phyloP scores from a whole-genome alignment of 2,329 filamentous ascomycete genomes.

The Kalaharituber pfeilii region DNA sequence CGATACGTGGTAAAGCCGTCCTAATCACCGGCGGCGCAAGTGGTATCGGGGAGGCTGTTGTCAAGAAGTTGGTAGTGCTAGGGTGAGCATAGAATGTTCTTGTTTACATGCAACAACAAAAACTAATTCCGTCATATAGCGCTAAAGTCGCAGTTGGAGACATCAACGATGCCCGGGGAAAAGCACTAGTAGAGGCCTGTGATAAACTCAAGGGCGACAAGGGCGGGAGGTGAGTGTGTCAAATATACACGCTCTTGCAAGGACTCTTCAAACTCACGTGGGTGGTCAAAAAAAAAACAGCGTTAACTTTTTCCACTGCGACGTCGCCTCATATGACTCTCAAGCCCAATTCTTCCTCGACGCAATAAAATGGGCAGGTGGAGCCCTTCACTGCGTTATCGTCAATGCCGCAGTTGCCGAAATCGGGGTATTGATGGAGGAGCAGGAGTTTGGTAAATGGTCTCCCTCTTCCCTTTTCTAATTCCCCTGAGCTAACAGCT shows the following conservation, averaged over 20 bases:
- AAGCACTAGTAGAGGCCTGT: not conserved
- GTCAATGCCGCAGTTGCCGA: slow-evolving; percentile 26
- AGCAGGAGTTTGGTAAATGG: not conserved
- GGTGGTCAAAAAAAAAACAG: slow-evolving; percentile 6
- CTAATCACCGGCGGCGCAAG: slow-evolving; percentile 48
- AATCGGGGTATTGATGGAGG: not conserved
- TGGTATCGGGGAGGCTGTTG: slow-evolving; percentile 38
- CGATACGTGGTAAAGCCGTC: slow-evolving; percentile 38
- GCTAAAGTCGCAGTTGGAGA: slow-evolving; percentile 48
- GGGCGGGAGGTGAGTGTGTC: not conserved
- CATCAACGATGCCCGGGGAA: slow-evolving; percentile 30
- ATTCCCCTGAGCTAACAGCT: not conserved
- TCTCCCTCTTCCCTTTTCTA: not conserved
- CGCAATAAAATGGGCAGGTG: slow-evolving; percentile 31
- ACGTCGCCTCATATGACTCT: slow-evolving; percentile 47
- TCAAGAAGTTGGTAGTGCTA: not conserved
- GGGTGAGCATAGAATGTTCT: not conserved
- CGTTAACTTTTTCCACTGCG: slow-evolving; percentile 42
- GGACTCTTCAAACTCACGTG: too few relatives aligned
- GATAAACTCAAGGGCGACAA: not conserved
- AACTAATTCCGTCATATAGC: slow-evolving; percentile 12
- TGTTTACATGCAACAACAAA: too few relatives aligned
- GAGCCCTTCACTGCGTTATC: slow-evolving; percentile 17
- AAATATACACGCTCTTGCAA: too few relatives aligned
- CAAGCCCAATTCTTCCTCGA: slow-evolving; percentile 46